Evolutionary conservation across 345 rosid genomes (phyloP).

Genomic region (Eucalyptus pumila): DNA sequence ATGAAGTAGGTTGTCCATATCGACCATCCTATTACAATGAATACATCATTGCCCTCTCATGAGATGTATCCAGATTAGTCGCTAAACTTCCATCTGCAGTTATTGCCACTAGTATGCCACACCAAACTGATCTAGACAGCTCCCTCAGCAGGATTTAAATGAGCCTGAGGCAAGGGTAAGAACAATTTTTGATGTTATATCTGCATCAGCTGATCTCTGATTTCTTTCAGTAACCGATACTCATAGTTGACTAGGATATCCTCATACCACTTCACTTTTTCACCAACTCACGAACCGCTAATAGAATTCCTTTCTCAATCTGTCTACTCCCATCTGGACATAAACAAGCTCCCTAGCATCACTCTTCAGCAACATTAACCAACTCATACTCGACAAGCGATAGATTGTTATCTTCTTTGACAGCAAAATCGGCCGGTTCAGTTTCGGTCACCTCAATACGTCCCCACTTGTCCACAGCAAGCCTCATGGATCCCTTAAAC

Average conservation of each 20-base stretch:
- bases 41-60: not conserved
- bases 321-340: not conserved
- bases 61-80: not conserved
- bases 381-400: slow-evolving; percentile 1
- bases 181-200: not conserved
- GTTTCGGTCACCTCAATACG: not conserved
- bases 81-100: not conserved
- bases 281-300: not conserved
- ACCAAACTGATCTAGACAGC: not conserved
- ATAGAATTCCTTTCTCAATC: not conserved
- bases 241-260: not conserved
- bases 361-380: slow-evolving; percentile 2
- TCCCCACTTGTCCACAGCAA: slow-evolving; percentile 3
- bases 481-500: slow-evolving; percentile 5
- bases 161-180: not conserved
- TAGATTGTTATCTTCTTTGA: not conserved
- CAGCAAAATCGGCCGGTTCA: not conserved
- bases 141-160: not conserved
- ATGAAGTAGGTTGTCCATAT: not conserved
- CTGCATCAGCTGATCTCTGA: not conserved
- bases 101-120: not conserved
- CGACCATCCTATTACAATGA: not conserved
- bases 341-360: not conserved
- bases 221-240: not conserved
- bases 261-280: not conserved